Percentiles rank a stretch among this genome's conserved stretches.
phyloP scores from a whole-genome alignment of 1,284 basidiomycete species.

The Cryptococcus sp. region DNA sequence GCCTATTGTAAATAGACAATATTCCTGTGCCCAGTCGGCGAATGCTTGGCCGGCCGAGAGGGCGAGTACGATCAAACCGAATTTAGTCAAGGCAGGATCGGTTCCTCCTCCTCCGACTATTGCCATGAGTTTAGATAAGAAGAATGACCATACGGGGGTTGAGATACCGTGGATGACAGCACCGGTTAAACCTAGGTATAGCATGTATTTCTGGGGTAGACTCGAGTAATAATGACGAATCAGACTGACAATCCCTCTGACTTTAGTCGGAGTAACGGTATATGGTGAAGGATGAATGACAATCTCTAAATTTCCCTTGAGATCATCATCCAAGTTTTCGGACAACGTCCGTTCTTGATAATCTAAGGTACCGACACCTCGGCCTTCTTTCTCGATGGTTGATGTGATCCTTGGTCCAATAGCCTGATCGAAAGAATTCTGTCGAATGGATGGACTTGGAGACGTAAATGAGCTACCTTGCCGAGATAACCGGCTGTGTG shows the following conservation, averaged over 20 bases:
- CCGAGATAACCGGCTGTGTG: slow-evolving; percentile 13
- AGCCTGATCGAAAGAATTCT: background rate
- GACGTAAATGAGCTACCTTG: background rate
- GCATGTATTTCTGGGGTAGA: slow-evolving; percentile 66
- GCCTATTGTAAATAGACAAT: slow-evolving; percentile 67
- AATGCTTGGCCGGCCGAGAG: slow-evolving; percentile 72
- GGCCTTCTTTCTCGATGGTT: background rate
- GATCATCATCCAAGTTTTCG: slow-evolving; percentile 20
- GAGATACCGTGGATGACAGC: slow-evolving; percentile 70
- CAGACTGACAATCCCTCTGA: slow-evolving; percentile 50
- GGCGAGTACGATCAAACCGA: slow-evolving; percentile 54
- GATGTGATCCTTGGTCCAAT: background rate
- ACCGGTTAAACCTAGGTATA: slow-evolving; percentile 63
- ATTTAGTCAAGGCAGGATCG: slow-evolving; percentile 58
- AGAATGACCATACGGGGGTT: slow-evolving; percentile 86
- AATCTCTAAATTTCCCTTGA: slow-evolving; percentile 14
- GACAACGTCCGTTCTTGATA: slow-evolving; percentile 1
- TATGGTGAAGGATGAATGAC: slow-evolving; percentile 3
- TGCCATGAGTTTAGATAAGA: slow-evolving; percentile 76
- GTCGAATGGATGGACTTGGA: background rate
- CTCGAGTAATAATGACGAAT: slow-evolving; percentile 63
- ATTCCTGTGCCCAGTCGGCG: slow-evolving; percentile 67
- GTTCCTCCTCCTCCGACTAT: slow-evolving; percentile 68
- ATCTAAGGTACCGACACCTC: background rate
- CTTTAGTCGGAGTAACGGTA: background rate